phyloP scores from a whole-genome alignment of 257 asterid species.

The Anisodus acutangulus region DNA sequence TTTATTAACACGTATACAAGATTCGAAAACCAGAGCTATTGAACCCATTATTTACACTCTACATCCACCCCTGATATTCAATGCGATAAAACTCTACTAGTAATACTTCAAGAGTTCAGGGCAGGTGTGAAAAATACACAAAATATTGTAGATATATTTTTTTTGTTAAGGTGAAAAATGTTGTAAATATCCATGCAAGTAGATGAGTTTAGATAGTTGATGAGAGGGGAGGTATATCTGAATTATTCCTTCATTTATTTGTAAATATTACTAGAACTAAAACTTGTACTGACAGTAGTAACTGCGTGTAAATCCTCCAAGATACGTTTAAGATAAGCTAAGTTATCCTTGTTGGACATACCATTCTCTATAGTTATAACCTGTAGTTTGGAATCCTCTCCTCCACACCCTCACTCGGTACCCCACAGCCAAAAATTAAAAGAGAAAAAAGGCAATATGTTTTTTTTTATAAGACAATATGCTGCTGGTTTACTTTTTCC shows the following conservation, averaged over 20 bases:
- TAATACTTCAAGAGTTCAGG: neutral
- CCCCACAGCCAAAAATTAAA: neutral
- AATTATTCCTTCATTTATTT: neutral
- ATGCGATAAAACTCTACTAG: neutral
- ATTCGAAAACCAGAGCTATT: neutral
- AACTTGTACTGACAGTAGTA: neutral
- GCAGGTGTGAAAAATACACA: neutral
- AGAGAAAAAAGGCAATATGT: neutral
- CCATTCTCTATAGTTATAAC: neutral
- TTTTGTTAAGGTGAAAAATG: neutral
- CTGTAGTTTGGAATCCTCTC: conserved; percentile 19
- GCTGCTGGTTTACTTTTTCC: neutral
- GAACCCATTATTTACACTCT: conserved; percentile 13
- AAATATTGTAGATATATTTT: neutral
- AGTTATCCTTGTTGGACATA: conserved; percentile 21
- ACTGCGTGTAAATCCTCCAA: neutral
- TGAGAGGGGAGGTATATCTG: neutral
- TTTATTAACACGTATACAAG: neutral
- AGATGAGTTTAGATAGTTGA: conserved; percentile 20
- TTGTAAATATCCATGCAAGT: neutral
- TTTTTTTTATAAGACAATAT: neutral
- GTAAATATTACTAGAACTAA: neutral
- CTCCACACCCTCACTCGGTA: neutral
- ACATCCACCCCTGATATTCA: neutral
- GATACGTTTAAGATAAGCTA: neutral